A percentile compares a stretch with the other conserved stretches of the same genome.
These are phyloP conservation scores for Sphenostylis stenocarpa DNA, from an alignment of 306 rosid genomes.

Conservation along the genomic window DNA sequence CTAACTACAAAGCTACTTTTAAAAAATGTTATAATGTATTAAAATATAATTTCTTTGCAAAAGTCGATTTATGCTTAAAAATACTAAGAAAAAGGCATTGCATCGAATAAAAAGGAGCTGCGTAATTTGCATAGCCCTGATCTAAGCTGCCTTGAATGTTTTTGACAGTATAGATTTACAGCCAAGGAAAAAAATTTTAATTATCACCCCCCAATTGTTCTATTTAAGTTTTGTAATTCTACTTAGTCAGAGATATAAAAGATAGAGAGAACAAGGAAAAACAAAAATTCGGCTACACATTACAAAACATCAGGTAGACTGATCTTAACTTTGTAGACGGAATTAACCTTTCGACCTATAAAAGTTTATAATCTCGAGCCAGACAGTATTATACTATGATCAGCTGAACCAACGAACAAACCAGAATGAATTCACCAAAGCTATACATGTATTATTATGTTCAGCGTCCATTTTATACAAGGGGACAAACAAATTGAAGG, in stretches of 20 bases:
- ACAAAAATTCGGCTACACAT: neutral
- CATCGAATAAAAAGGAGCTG: too few relatives aligned
- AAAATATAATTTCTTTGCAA: too few relatives aligned
- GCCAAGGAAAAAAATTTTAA: too few relatives aligned
- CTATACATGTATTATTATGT: slow-evolving; percentile 24
- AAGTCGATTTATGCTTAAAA: too few relatives aligned
- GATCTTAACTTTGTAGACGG: neutral
- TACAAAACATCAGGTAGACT: neutral
- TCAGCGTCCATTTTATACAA: slow-evolving; percentile 24
- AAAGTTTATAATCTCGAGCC: neutral
- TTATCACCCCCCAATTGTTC: too few relatives aligned
- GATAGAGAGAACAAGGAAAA: neutral
- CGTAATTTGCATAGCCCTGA: too few relatives aligned
- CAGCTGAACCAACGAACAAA: neutral
- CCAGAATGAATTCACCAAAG: neutral
- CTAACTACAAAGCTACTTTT: too few relatives aligned
- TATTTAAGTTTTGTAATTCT: neutral
- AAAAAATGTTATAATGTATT: too few relatives aligned
- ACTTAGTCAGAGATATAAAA: neutral
- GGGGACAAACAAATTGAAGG: neutral
- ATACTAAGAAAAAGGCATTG: too few relatives aligned
- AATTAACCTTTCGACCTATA: neutral
- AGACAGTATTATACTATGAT: neutral
- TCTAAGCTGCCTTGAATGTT: too few relatives aligned
- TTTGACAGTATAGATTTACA: too few relatives aligned